Evolutionary conservation across 306 rosid species (phyloP), one percentile per base, ranked within the genome.

Genomic region (Alnus rubra): DNA sequence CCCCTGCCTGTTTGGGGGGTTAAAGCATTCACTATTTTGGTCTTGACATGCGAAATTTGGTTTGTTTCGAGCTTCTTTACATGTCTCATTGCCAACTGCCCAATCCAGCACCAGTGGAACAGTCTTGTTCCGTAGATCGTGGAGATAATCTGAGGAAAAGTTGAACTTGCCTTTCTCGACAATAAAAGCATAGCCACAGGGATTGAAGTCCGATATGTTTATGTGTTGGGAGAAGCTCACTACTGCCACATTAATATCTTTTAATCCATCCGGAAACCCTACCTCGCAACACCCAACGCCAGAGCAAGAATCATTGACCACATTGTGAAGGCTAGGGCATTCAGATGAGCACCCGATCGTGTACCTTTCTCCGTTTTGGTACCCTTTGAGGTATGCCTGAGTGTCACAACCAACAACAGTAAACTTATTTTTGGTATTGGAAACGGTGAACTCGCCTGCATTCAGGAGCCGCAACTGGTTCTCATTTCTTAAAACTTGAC

Each of bases 111-210:
- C 87, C 13, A 37, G 0, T 0, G 74, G 84, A 14, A 72, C 48
- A 18, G 0, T 1, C 0, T 65, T 0, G 3, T 7, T 2, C 0
- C 1, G 56, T 1, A 71, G 69, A 8, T 76, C 4, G 4, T 3
- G 51, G 8, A 85, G 71, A 69, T 76, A 33, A 4, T 0, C 0
- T 0, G 15, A 0, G 6, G 70, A n/a, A 84, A 88, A 88, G 44
- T 71, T 76, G 64, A 83, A 88, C 73, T 59, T 63, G 4, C 69
- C 50, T 18, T 45, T 62, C 42, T 81, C 60, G 0, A 37, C 75
- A 2, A 83, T 28, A 69, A 88, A 83, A 23, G 85, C 79, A 51
- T 76, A 86, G 42, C 88, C 75, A 62, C 89, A 88, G 1, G 82
- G 75, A 51, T 73, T 79, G 58, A 73, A 79, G n/a, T 47, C 4